Evolutionary conservation across 768 basidiomycete genomes (phyloP).

Genomic region (Termitomyces sp.): DNA sequence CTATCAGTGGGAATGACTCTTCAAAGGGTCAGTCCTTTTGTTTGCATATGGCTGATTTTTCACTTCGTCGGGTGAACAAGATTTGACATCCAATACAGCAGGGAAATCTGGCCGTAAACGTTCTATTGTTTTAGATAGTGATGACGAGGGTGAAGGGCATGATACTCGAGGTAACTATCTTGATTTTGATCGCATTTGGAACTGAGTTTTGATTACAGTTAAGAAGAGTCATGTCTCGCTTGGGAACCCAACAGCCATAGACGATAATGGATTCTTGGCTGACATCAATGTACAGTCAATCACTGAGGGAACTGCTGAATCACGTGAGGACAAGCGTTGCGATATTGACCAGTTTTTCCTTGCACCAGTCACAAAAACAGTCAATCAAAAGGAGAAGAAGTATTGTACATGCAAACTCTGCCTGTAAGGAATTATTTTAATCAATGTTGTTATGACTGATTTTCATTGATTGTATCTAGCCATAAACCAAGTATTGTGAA

Average conservation of each 20-base stretch:
- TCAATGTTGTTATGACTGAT: neutral
- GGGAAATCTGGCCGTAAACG: neutral
- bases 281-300: neutral
- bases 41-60: neutral
- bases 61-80: neutral
- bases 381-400: neutral
- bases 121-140: neutral
- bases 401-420: neutral
- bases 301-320: neutral
- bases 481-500: neutral
- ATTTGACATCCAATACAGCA: neutral
- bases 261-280: neutral
- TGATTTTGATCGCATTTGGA: neutral
- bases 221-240: neutral
- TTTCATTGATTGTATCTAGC: neutral
- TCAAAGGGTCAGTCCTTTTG: neutral
- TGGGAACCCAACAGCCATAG: neutral
- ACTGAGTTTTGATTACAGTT: neutral
- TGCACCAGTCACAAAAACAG: neutral
- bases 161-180: neutral
- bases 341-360: neutral
- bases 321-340: neutral
- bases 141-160: neutral
- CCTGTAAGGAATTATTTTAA: neutral
- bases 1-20: neutral